Evolutionary conservation across 371 early-diverging fungal genomes (phyloP), one percentile per base, ranked within the genome.

Genomic region (Mucor velutinosus): DNA sequence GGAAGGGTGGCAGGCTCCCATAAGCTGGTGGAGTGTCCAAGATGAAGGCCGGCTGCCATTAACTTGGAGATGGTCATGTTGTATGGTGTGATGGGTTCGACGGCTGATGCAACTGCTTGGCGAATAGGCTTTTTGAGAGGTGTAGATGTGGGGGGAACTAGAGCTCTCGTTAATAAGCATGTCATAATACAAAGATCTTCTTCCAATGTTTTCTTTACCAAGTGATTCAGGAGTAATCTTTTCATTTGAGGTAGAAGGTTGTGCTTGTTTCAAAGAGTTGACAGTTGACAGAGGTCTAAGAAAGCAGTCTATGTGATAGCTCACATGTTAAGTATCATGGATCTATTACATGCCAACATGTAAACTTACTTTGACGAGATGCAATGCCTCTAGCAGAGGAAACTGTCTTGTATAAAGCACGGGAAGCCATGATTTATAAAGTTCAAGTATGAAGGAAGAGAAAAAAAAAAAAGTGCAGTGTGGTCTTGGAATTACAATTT

Each of bases 1-100:
- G 94, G 93, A 64, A 95, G 81, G 62, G 93, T 96, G 58, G 87
- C 72, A 15, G 91, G 91, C 69, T 97, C 89, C 94, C 93, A 95
- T 47, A 86, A 79, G 21, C 88, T 79, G 23, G 87, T 86, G 14
- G 88, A 83, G 77, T 97, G 97, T 51, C 99, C 99, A 63, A 98
- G 79, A 76, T 98, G 99, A 75, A 96, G 85, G 60, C 93, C 93
- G 11, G 95, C 93, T 10, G 93, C 92, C 76, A 97, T 77, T 59
- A 98, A 85, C 51, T 87, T 79, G 19, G 87, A 77, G 58, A 97
- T 85, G 7, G 91, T 86, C 60, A 93, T 56, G 64, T 87, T 81
- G 73, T 79, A 76, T 25, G 78, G 78, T 66, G 78, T 74, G 30
- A 76, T 60, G 23, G 79, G 73, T 49, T 71, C 74, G 39, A 71